phyloP scores from a whole-genome alignment of 108 stramenopile species.

The Nitzschia palea region DNA sequence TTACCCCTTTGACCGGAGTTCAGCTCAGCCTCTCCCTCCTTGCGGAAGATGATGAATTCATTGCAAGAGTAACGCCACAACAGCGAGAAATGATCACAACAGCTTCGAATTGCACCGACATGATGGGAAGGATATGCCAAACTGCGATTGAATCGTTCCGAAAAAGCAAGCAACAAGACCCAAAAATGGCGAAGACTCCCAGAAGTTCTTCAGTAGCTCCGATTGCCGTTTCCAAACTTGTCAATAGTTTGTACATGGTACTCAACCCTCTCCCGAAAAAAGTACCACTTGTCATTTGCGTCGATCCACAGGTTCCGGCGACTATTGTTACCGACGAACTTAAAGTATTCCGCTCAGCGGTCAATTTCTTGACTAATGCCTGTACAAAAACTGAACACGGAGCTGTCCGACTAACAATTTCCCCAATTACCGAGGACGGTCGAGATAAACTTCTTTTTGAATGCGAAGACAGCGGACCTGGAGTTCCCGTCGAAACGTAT shows the following conservation, averaged over 20 bases:
- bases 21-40: constrained; percentile 61
- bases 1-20: constrained; percentile 70
- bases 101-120: constrained; percentile 42
- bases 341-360: constrained; percentile 59
- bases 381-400: constrained; percentile 55
- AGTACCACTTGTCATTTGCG: constrained; percentile 51
- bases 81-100: constrained; percentile 55
- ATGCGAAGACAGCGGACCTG: constrained; percentile 66
- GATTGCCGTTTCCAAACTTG: constrained; percentile 41
- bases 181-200: not conserved
- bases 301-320: constrained; percentile 48
- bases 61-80: constrained; percentile 21
- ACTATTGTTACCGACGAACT: constrained; percentile 54
- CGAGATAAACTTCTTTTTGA: constrained; percentile 46
- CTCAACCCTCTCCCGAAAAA: constrained; percentile 61
- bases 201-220: not conserved
- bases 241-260: constrained; percentile 48
- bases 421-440: not conserved
- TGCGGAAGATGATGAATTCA: constrained; percentile 46
- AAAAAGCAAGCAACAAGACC: constrained; percentile 15
- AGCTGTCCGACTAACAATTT: constrained; percentile 44
- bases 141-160: constrained; percentile 62
- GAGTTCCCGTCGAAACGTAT: constrained; percentile 48
- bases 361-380: constrained; percentile 78
- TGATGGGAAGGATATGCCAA: constrained; percentile 66